These are phyloP conservation scores for Yamagishiella unicocca DNA, from an alignment of 139 green algal genomes.

Conservation along the genomic window DNA sequence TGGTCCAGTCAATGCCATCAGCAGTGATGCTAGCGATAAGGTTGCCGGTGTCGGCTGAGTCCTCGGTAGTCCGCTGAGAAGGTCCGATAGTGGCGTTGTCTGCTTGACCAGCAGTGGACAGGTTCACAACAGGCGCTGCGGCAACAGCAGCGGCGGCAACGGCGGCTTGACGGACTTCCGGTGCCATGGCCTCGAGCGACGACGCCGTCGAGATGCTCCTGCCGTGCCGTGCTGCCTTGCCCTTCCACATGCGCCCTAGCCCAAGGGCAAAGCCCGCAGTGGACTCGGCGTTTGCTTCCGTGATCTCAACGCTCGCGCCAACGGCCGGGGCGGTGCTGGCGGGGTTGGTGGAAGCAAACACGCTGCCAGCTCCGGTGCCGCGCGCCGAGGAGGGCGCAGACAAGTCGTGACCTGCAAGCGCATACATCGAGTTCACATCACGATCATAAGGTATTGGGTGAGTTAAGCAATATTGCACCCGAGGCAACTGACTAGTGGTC, in stretches of 20 bases:
- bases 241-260: slow-evolving; percentile 24
- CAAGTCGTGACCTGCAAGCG: background rate
- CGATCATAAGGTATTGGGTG: too few species aligned
- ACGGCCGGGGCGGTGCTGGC: background rate
- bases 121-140: background rate
- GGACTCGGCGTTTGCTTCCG: too few species aligned
- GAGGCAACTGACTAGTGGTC: too few species aligned
- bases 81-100: background rate
- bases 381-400: slow-evolving; percentile 1
- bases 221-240: background rate
- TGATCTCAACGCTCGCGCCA: background rate
- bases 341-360: background rate
- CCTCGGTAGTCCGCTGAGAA: slow-evolving; percentile 13
- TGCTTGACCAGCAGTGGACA: background rate
- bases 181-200: background rate
- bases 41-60: slow-evolving; percentile 15
- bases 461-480: too few species aligned
- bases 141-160: background rate
- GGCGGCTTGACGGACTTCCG: background rate
- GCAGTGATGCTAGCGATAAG: slow-evolving; percentile 24
- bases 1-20: slow-evolving; percentile 4
- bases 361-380: background rate
- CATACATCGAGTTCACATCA: background rate
- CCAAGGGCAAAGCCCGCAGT: background rate
- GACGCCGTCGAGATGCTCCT: background rate